phyloP scores from a whole-genome alignment of 805 yeast species.

The Saccharomyces paradoxus region DNA sequence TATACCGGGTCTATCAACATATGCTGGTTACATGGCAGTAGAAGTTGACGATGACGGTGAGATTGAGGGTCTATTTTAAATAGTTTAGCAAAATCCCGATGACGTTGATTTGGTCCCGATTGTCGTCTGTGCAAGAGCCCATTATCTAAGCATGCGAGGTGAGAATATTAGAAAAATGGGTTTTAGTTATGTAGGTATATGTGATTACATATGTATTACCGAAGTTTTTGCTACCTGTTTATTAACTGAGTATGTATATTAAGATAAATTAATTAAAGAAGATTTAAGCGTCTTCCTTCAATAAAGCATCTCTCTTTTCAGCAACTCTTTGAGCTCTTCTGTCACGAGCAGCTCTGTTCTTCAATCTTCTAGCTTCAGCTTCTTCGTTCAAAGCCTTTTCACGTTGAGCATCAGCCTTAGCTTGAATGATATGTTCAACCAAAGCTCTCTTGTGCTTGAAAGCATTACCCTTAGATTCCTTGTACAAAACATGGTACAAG shows the following conservation, averaged over 20 bases:
- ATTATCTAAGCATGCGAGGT: background rate
- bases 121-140: background rate
- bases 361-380: slow-evolving; percentile 98
- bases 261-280: background rate
- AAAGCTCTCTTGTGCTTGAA: slow-evolving; percentile 99
- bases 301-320: slow-evolving; percentile 96
- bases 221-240: background rate
- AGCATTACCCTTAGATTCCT: slow-evolving; percentile 98
- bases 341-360: slow-evolving; percentile 98
- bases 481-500: slow-evolving; percentile 94
- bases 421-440: slow-evolving; percentile 98
- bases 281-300: slow-evolving; percentile 54
- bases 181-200: background rate
- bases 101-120: background rate
- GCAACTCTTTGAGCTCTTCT: slow-evolving; percentile 94
- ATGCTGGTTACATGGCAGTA: slow-evolving; percentile 93
- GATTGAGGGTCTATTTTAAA: slow-evolving; percentile 81
- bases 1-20: slow-evolving; percentile 94
- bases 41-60: slow-evolving; percentile 87
- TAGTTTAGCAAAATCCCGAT: background rate
- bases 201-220: background rate
- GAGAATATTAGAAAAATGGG: background rate
- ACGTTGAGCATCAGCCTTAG: slow-evolving; percentile 99
- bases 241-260: background rate
- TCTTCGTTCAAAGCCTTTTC: slow-evolving; percentile 97